Conservation (phyloP, 2,329 filamentous ascomycete species). For the Alternaria metachromatica region DNA sequence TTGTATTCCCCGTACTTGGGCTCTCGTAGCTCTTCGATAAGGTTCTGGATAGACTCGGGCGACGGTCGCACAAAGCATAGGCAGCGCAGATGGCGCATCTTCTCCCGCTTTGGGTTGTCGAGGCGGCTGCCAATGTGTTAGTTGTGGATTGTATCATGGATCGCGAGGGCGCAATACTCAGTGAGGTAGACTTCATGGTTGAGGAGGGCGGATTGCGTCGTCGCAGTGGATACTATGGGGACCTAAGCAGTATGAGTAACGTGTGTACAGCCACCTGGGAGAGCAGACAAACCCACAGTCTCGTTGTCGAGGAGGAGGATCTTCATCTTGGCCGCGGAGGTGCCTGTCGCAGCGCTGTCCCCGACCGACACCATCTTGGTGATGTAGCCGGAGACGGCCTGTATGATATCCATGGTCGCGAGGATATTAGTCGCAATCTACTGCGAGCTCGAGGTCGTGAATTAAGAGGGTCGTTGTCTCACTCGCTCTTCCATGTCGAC, state of each 20-base stretch:
- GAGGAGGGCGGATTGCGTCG: conserved; percentile 91
- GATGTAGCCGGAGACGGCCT: conserved; percentile 93
- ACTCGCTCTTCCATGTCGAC: conserved; percentile 11
- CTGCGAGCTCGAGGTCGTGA: neutral
- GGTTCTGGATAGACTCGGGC: conserved; percentile 86
- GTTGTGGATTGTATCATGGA: conserved; percentile 11
- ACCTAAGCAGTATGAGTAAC: conserved; percentile 60
- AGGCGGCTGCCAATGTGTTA: conserved; percentile 64
- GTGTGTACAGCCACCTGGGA: conserved; percentile 19
- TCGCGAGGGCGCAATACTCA: conserved; percentile 59
- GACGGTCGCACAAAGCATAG: conserved; percentile 93
- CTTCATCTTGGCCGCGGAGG: conserved; percentile 93
- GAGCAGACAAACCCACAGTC: conserved; percentile 68
- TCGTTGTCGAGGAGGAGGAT: conserved; percentile 92
- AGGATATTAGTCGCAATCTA: neutral
- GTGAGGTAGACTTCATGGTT: conserved; percentile 98
- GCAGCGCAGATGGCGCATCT: conserved; percentile 96
- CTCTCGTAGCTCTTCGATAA: conserved; percentile 94
- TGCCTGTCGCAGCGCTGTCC: conserved; percentile 70
- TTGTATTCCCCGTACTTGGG: conserved; percentile 98
- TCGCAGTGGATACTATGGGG: conserved; percentile 90
- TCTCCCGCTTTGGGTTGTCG: conserved; percentile 88
- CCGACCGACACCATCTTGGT: conserved; percentile 91
- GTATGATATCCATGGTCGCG: conserved; percentile 82
- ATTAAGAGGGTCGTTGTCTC: neutral